Evolutionary conservation across 169 alveolate genomes (phyloP).

Genomic region (Plasmodium knowlesi): DNA sequence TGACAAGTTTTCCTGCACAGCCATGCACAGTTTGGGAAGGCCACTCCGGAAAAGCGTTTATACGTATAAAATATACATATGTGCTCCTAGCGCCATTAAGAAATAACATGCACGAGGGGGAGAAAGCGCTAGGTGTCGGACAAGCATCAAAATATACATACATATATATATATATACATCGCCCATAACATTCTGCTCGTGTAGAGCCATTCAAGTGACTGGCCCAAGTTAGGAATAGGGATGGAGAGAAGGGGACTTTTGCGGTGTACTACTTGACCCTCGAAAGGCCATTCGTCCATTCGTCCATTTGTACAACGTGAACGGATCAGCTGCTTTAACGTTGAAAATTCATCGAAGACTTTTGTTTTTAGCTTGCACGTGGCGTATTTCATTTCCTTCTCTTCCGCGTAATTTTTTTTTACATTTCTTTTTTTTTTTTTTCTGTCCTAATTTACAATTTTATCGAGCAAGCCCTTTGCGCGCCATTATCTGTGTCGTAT

Average conservation of each 20-base stretch:
- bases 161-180: not conserved
- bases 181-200: not conserved
- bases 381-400: not conserved
- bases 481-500: not conserved
- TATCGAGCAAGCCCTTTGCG: not conserved
- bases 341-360: not conserved
- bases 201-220: not conserved
- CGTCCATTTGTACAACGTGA: not conserved
- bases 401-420: not conserved
- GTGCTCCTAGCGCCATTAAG: not conserved
- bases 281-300: not conserved
- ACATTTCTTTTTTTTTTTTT: not conserved
- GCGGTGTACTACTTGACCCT: not conserved
- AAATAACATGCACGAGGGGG: not conserved
- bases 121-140: too few species aligned
- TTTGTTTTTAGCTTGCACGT: not conserved
- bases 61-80: not conserved
- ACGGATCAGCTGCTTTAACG: not conserved
- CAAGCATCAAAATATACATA: not conserved
- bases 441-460: not conserved
- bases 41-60: not conserved
- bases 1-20: conserved; percentile 3
- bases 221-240: not conserved
- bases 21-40: conserved; percentile 8
- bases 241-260: not conserved